Conservation (phyloP, 257 asterid genomes). For the Mentha longifolia region DNA sequence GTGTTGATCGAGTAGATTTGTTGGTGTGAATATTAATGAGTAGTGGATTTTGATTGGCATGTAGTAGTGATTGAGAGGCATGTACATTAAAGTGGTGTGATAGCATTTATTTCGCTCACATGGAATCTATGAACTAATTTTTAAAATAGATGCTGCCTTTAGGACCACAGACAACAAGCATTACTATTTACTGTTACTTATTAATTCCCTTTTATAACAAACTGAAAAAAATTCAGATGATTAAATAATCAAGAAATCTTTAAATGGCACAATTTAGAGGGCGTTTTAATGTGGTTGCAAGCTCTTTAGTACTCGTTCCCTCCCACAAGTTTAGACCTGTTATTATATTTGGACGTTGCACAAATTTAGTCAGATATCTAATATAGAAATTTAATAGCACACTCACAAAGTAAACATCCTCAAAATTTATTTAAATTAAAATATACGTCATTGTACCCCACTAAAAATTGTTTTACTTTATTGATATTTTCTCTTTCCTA, state of each 20-base stretch:
- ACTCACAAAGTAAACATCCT: no score
- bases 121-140: constrained; percentile 73
- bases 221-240: neutral
- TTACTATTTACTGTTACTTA: neutral
- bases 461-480: no score
- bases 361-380: no score
- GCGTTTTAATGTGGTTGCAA: no score
- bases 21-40: constrained; percentile 47
- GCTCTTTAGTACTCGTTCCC: no score
- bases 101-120: constrained; percentile 89
- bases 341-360: no score
- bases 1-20: constrained; percentile 26
- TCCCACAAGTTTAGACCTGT: no score
- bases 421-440: no score
- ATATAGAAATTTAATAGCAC: no score
- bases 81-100: constrained; percentile 52
- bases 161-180: constrained; percentile 52
- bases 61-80: constrained; percentile 45
- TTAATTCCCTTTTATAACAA: no score
- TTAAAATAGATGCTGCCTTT: constrained; percentile 44
- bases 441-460: no score
- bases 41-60: constrained; percentile 42
- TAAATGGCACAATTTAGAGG: neutral
- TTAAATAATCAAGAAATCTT: neutral
- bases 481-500: no score